Conservation (phyloP, 2,329 filamentous ascomycete genomes). For the Trichoderma sp. region DNA sequence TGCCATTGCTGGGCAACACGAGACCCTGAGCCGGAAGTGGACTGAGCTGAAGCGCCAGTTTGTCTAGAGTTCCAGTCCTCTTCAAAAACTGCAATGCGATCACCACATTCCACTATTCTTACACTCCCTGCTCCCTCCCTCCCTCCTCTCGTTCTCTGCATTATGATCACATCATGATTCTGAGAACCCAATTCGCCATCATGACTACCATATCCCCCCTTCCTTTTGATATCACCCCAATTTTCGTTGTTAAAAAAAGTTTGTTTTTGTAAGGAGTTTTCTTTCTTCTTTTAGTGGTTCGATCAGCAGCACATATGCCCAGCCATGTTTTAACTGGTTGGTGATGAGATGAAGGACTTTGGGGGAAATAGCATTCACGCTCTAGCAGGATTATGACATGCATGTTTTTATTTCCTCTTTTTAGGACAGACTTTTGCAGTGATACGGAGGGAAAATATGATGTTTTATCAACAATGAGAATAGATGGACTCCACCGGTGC, state of each 20-base stretch:
- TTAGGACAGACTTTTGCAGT: slow-evolving; percentile 19
- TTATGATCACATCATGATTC: slow-evolving; percentile 4
- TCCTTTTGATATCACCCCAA: neutral
- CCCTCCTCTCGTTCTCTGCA: neutral
- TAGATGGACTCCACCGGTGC: neutral
- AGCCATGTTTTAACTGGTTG: neutral
- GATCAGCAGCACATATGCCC: slow-evolving; percentile 10
- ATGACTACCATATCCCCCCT: neutral
- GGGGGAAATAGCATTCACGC: slow-evolving; percentile 12
- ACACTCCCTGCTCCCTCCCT: neutral
- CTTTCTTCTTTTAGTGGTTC: neutral
- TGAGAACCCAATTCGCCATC: neutral
- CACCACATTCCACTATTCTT: neutral
- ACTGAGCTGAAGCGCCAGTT: slow-evolving; percentile 68
- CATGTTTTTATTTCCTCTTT: slow-evolving; percentile 2
- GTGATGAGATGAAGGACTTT: slow-evolving; percentile 21
- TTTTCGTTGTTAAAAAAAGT: slow-evolving; percentile 6
- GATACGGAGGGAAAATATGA: neutral
- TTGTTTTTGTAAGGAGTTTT: slow-evolving; percentile 10
- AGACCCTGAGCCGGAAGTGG: slow-evolving; percentile 75
- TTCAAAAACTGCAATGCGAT: neutral
- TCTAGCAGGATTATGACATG: slow-evolving; percentile 20
- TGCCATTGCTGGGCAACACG: slow-evolving; percentile 66
- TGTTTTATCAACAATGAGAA: neutral
- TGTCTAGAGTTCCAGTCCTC: slow-evolving; percentile 33